Base-by-base conservation (phyloP, 2,329 filamentous ascomycete genomes). In the Penicillium italicum region DNA sequence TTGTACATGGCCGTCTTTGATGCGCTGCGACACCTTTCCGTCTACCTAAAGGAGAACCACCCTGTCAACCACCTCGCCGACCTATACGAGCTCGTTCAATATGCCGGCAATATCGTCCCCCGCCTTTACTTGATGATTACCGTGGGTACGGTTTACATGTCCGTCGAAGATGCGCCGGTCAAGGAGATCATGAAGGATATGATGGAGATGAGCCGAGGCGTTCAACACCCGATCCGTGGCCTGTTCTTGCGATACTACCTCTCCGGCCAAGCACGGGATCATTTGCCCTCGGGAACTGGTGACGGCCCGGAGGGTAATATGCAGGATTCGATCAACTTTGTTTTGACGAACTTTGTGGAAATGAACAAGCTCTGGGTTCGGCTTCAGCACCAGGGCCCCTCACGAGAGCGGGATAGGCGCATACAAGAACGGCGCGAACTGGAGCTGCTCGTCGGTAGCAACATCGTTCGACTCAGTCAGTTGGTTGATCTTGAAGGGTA, bases 181-280 rank as follows among this genome's bases (percentile, higher is more conserved):
- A 99, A 99, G 78, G 94, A 99, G 79, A 91, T 99, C 60, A 99
- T 99, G 94, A 99, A 99, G 77, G 94, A 99, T 75, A 99, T 99
- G 94, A 99, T 99, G 94, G 94, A 99, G 76, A 99, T 99, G 94
- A 97, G 91, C 76, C 85, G 94, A 61, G 94, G 94, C 54, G 92
- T 99, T 22, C 94, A 99, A 71, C 94, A 99, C 75, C 94, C 94
- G 16, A 92, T 97, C 60, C 90, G 94, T 55, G 94, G 94, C 18
- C 81, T 99, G 53, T 99, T 99, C 73, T 78, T 99, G 68, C 87
- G 94, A 70, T 99, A 99, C 76, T 99, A 97, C 72, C 83, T 99
- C 49, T 94, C 91, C 24, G 93, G 94, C 36, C 94, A 99, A 77
- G 93, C 94, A 37, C 84, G 94, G 68, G 94, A 99, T 74, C 86